Evolutionary conservation across 129 eudicot species (phyloP), one percentile per base, ranked within the genome.

Genomic region (Rutidosis leptorrhynchoides): DNA sequence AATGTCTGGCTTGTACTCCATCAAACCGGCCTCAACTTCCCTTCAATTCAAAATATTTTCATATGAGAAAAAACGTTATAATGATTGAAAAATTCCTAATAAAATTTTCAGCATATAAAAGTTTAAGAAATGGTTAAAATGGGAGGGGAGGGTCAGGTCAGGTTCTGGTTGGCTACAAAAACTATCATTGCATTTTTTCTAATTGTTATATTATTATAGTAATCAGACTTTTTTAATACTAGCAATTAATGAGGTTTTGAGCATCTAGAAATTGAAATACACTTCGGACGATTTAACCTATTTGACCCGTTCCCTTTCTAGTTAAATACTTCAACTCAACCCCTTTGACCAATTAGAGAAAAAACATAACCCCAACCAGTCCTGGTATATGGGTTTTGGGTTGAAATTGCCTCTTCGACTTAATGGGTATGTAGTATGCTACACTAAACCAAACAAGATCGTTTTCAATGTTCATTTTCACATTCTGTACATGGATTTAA

Each of bases 1-100:
- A 52, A 92, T 92, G 67, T 92, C 98, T 1, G 98, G 98, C 65
- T 83, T 92, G 89, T 92, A 92, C 82, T 92, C 98, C 98, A 92
- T 92, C 68, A 92, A 76, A 30, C 98, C 98, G 3, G 98, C 98
- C 71, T 92, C 98, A 16, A 92, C 96, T 79, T 85, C 96, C 89
- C 98, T 92, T 57, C 53, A 61, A 56, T 49, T 46, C 68, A 64
- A 53, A 28, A 71, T 27, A 51, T 33, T 16, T 7, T 4, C 4
- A 48, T 14, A 26, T 54, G 46, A 57, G 21, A 43, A 42, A 23
- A n/a, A n/a, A n/a, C n/a, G n/a, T n/a, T n/a, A n/a, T n/a, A n/a
- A n/a, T n/a, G n/a, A 23, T 54, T 54, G 45, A 11, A 37, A 37
- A 8, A 37, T 10, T 11, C 4, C 45, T 16, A 11, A 11, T 4